phyloP scores from a whole-genome alignment of 768 basidiomycete species.

The Russula dissimulans region DNA sequence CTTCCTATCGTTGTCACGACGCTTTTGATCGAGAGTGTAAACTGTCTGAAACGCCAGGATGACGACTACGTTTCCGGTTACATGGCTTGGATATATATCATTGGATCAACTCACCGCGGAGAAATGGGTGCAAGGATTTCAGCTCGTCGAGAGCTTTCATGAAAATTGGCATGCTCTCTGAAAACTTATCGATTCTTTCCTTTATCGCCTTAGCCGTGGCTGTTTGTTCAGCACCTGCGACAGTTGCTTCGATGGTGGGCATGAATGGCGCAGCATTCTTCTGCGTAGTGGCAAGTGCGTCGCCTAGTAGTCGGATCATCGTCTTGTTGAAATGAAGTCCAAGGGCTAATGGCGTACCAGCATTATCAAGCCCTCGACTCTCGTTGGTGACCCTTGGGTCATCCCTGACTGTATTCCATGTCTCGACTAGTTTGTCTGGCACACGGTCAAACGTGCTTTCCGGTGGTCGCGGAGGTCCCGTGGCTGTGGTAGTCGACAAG shows the following conservation, averaged over 20 bases:
- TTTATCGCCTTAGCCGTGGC: slow-evolving; percentile 6
- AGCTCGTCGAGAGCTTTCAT: slow-evolving; percentile 25
- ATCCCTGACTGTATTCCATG: neutral
- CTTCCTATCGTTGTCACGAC: too few species aligned
- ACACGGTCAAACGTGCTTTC: neutral
- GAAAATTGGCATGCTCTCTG: slow-evolving; percentile 23
- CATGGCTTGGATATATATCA: neutral
- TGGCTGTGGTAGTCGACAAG: neutral
- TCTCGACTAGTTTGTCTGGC: neutral
- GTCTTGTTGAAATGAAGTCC: neutral
- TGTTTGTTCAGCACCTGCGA: neutral
- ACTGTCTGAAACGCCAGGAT: slow-evolving; percentile 29
- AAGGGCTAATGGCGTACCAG: neutral
- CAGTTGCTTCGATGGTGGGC: neutral
- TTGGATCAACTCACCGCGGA: slow-evolving; percentile 12
- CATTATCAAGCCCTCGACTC: too few species aligned
- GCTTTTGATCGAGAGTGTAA: too few species aligned
- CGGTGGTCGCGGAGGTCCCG: neutral
- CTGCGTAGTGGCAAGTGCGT: neutral
- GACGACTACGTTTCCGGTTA: slow-evolving; percentile 27
- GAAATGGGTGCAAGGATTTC: neutral
- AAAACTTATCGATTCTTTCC: slow-evolving; percentile 20
- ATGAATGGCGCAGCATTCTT: neutral
- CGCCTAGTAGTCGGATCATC: neutral
- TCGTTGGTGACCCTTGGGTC: neutral